Evolutionary conservation across 164 flowering plant genomes (phyloP).

Genomic region (Chloranthus sessilifolius): DNA sequence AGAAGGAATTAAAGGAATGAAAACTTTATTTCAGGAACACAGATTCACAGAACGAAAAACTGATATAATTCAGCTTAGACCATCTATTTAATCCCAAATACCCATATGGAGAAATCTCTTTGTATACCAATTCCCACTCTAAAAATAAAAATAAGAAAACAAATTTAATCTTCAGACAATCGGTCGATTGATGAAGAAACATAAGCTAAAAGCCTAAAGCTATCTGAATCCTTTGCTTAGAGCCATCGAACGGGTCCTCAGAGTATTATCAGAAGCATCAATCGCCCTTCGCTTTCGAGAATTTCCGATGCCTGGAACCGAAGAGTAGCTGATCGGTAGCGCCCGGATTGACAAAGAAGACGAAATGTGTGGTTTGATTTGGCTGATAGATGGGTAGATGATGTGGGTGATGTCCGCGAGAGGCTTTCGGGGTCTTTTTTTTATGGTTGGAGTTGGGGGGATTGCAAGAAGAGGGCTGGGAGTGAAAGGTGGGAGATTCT

Average conservation of each 20-base stretch:
- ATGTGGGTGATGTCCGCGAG: slow-evolving; percentile 11
- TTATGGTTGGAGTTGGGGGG: background rate
- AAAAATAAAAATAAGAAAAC: too few relatives aligned
- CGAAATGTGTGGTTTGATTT: background rate
- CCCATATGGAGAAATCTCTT: too few relatives aligned
- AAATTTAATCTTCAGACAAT: too few relatives aligned
- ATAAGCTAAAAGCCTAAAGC: too few relatives aligned
- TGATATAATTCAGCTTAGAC: too few relatives aligned
- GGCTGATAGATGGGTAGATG: background rate
- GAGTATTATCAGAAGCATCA: slow-evolving; percentile 1
- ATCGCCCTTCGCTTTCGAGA: slow-evolving; percentile 13
- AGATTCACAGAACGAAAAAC: too few relatives aligned
- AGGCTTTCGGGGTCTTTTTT: slow-evolving; percentile 8
- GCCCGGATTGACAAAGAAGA: background rate
- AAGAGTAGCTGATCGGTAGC: background rate
- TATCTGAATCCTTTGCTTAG: slow-evolving; percentile 24
- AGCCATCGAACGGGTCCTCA: background rate
- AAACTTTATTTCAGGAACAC: too few relatives aligned
- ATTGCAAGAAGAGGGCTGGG: background rate
- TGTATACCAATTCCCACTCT: too few relatives aligned
- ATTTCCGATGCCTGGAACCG: background rate
- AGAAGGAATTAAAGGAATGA: too few relatives aligned
- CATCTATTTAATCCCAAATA: too few relatives aligned
- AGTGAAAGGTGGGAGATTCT: slow-evolving; percentile 6
- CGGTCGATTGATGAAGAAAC: too few relatives aligned